Conservation (phyloP, 176 grass and related monocot species). For the Cenchrus americanus region DNA sequence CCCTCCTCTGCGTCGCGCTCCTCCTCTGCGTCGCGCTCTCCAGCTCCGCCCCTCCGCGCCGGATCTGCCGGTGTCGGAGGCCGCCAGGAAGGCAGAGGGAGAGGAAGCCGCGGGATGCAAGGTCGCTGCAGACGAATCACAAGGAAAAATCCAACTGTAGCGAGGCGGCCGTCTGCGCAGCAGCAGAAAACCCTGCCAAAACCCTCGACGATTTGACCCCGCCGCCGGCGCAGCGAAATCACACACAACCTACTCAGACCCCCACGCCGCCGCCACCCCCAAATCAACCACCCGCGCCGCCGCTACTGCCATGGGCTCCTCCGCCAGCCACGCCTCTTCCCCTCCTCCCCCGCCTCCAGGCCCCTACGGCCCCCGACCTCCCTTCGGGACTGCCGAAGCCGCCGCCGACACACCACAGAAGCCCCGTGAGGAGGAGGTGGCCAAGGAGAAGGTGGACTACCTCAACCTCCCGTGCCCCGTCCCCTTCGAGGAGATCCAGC, state of each 20-base stretch:
- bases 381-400: background rate
- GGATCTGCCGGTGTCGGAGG: no score
- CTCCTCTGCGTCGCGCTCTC: no score
- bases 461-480: no score
- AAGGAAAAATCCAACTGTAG: background rate
- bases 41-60: no score
- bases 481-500: no score
- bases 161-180: background rate
- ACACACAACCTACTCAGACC: background rate
- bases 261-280: constrained; percentile 18
- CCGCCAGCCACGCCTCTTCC: constrained; percentile 38
- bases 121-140: no score
- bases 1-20: no score
- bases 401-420: background rate
- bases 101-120: no score
- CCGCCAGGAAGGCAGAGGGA: no score
- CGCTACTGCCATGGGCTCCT: constrained; percentile 43
- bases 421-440: constrained; percentile 27
- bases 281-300: constrained; percentile 21
- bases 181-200: constrained; percentile 53
- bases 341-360: background rate
- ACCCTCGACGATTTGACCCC: constrained; percentile 29
- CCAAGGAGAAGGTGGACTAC: constrained; percentile 70
- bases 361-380: background rate
- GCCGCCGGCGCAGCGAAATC: constrained; percentile 40